Percentiles rank a stretch among this genome's conserved stretches.
Conservation (phyloP, 2,329 filamentous ascomycete species). For the Chaetomium strumarium region DNA sequence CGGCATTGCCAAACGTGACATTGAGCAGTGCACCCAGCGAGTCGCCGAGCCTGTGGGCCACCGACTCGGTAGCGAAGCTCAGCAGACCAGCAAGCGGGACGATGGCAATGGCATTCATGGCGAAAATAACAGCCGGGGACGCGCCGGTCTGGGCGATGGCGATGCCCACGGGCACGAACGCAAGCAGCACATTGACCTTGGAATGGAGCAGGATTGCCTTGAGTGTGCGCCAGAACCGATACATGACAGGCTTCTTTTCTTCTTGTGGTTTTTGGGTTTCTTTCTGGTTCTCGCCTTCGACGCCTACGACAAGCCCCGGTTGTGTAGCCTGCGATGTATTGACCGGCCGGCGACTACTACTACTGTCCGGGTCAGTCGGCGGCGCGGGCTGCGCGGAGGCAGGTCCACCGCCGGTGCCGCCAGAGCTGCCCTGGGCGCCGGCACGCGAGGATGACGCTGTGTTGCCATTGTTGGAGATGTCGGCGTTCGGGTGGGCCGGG, state of each 20-base stretch:
- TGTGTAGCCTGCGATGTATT: conserved; percentile 45
- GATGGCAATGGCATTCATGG: conserved; percentile 69
- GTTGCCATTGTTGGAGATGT: conserved; percentile 22
- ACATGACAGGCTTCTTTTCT: conserved; percentile 25
- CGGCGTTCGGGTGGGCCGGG: conserved; percentile 26
- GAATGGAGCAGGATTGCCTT: conserved; percentile 62
- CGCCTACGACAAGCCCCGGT: conserved; percentile 52
- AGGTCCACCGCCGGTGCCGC: conserved; percentile 7
- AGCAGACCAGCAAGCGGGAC: conserved; percentile 68
- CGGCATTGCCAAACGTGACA: conserved; percentile 72
- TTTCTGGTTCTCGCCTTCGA: conserved; percentile 21
- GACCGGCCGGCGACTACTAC: conserved; percentile 33
- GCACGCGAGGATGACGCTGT: conserved; percentile 5
- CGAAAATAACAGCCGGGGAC: conserved; percentile 60
- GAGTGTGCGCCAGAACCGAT: conserved; percentile 43
- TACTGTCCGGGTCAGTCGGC: conserved; percentile 22
- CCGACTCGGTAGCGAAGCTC: conserved; percentile 68
- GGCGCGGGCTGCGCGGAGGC: conserved; percentile 16
- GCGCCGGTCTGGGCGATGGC: conserved; percentile 50
- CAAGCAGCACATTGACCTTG: conserved; percentile 70
- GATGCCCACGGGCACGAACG: conserved; percentile 77
- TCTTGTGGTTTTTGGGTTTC: conserved; percentile 25
- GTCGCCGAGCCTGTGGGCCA: conserved; percentile 66
- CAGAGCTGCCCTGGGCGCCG: conserved; percentile 1
- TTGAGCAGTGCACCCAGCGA: conserved; percentile 68